Evolutionary conservation across 257 asterid genomes (phyloP).

Genomic region (Marsdenia floribunda): DNA sequence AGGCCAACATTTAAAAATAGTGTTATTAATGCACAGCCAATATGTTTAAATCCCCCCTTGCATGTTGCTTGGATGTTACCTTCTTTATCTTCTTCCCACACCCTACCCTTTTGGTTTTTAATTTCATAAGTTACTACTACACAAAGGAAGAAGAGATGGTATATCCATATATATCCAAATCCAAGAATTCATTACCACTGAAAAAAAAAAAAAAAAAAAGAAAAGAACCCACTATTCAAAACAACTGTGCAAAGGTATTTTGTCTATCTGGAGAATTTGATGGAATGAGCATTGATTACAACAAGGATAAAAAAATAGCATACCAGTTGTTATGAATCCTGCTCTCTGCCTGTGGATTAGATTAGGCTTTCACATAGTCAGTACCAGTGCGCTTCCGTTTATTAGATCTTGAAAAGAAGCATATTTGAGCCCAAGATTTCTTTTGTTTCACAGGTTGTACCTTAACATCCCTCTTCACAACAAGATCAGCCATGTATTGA

Average conservation of each 20-base stretch:
- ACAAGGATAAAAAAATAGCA: slow-evolving; percentile 17
- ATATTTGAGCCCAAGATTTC: slow-evolving; percentile 72
- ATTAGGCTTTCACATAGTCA: slow-evolving; percentile 38
- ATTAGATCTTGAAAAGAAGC: slow-evolving; percentile 70
- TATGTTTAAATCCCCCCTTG: slow-evolving; percentile 15
- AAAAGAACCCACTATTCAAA: not conserved
- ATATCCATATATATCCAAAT: not conserved
- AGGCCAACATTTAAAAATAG: slow-evolving; percentile 22
- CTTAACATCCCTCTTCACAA: slow-evolving; percentile 59
- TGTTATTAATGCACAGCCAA: slow-evolving; percentile 19
- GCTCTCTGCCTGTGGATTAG: not conserved
- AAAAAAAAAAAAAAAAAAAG: not conserved
- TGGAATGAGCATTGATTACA: slow-evolving; percentile 2
- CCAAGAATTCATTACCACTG: not conserved
- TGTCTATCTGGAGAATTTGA: not conserved
- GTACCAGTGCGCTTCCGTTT: slow-evolving; percentile 64
- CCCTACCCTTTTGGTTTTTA: not conserved
- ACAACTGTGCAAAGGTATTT: slow-evolving; percentile 3
- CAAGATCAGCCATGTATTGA: slow-evolving; percentile 65
- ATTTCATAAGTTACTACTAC: too few relatives aligned
- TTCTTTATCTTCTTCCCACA: slow-evolving; percentile 4
- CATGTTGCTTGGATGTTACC: slow-evolving; percentile 2
- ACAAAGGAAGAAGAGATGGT: not conserved
- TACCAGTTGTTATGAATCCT: slow-evolving; percentile 25
- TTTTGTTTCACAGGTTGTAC: slow-evolving; percentile 56